phyloP scores from a whole-genome alignment of 2,329 filamentous ascomycete species.

The Epichloe coenophiala region DNA sequence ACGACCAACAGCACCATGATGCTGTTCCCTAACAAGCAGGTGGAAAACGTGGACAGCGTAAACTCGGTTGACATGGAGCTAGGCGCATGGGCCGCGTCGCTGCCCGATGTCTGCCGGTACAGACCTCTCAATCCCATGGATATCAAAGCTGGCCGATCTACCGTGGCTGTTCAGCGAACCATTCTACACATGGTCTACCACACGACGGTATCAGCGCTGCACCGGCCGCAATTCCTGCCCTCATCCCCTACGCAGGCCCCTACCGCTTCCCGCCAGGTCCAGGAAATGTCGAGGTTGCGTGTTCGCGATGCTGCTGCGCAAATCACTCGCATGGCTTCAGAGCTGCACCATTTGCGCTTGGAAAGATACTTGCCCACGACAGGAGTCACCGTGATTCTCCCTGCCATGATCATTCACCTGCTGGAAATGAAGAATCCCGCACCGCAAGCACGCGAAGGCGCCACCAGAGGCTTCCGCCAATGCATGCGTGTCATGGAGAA shows the following conservation, averaged over 20 bases:
- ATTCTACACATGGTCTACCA: constrained; percentile 88
- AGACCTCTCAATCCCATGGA: constrained; percentile 39
- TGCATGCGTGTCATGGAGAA: constrained; percentile 88
- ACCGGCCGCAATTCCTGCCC: constrained; percentile 81
- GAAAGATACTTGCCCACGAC: constrained; percentile 77
- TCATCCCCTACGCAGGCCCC: constrained; percentile 44
- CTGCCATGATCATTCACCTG: constrained; percentile 86
- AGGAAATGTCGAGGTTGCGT: constrained; percentile 70
- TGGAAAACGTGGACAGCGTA: constrained; percentile 71
- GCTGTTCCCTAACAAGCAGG: constrained; percentile 77
- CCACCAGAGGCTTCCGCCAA: constrained; percentile 70
- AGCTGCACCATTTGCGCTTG: constrained; percentile 58
- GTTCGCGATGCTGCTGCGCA: constrained; percentile 74
- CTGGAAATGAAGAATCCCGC: constrained; percentile 81
- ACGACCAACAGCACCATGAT: constrained; percentile 73
- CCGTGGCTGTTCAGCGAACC: constrained; percentile 60
- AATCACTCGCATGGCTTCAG: constrained; percentile 72
- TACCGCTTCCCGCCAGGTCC: constrained; percentile 50
- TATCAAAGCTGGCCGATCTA: constrained; percentile 44
- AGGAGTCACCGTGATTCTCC: constrained; percentile 79
- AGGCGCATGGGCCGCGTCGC: constrained; percentile 58
- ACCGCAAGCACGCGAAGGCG: constrained; percentile 55
- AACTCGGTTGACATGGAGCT: constrained; percentile 68
- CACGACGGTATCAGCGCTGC: constrained; percentile 79
- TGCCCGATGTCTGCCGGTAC: constrained; percentile 62